phyloP scores from a whole-genome alignment of 306 rosid genomes.

The Vigna radiata region DNA sequence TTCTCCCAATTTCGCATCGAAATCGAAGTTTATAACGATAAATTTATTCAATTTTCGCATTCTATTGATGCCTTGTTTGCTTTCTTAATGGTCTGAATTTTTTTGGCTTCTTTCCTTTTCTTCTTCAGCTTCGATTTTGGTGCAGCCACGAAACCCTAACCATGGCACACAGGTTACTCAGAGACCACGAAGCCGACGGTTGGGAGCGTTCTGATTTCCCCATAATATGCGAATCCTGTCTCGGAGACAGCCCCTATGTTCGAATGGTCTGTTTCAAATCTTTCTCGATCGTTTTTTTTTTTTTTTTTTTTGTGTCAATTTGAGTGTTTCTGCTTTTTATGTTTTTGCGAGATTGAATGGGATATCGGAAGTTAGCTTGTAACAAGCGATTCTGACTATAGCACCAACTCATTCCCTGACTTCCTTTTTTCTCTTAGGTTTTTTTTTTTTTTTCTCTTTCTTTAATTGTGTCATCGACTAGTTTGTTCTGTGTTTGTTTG shows the following conservation, averaged over 20 bases:
- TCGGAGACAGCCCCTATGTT: slow-evolving; percentile 65
- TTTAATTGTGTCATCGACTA: too few species aligned
- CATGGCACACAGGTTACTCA: slow-evolving; percentile 66
- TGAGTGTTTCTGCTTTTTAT: background rate
- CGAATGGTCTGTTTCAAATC: slow-evolving; percentile 53
- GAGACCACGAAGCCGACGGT: slow-evolving; percentile 67
- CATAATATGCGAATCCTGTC: slow-evolving; percentile 67
- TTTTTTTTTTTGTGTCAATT: background rate
- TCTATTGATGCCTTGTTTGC: too few species aligned
- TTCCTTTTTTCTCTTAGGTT: too few species aligned
- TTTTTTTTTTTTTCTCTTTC: too few species aligned
- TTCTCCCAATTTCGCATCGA: background rate
- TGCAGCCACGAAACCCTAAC: background rate
- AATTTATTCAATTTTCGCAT: background rate
- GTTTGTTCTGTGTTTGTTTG: background rate
- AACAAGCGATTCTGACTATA: too few species aligned
- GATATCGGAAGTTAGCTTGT: background rate
- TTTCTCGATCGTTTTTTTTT: background rate
- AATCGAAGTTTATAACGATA: background rate
- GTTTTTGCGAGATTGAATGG: background rate
- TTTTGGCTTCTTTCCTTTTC: background rate
- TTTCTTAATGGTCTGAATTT: too few species aligned
- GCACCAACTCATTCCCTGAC: too few species aligned
- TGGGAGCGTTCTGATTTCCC: slow-evolving; percentile 74
- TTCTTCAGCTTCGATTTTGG: background rate